Conservation (phyloP, 345 rosid species). For the Kandelia obovata region DNA sequence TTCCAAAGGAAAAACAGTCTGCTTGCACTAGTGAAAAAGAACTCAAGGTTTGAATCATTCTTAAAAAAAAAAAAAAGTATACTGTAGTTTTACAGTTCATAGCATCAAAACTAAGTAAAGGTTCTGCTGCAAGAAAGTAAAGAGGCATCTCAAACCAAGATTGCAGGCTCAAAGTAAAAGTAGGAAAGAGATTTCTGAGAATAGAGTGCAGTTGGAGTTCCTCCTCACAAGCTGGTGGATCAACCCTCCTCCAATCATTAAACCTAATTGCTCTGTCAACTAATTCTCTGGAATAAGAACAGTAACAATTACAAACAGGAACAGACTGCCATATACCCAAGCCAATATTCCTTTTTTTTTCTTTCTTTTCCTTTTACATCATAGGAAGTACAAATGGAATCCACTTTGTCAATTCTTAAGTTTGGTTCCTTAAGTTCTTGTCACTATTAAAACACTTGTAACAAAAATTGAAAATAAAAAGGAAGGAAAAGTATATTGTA, state of each 20-base stretch:
- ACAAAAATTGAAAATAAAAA: too few relatives aligned
- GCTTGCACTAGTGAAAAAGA: not conserved
- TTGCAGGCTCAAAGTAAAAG: not conserved
- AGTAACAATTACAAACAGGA: not conserved
- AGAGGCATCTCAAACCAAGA: not conserved
- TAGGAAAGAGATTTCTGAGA: constrained; percentile 35
- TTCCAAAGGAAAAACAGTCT: not conserved
- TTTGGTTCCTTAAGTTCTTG: too few relatives aligned
- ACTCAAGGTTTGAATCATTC: not conserved
- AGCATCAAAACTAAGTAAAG: not conserved
- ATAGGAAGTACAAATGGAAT: too few relatives aligned
- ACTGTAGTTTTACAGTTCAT: not conserved
- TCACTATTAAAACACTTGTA: too few relatives aligned
- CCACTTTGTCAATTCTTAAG: too few relatives aligned
- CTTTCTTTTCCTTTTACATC: too few relatives aligned
- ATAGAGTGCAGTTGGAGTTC: constrained; percentile 59
- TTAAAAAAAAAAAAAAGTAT: not conserved
- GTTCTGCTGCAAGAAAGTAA: not conserved
- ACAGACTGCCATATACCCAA: not conserved
- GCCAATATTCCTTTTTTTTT: too few relatives aligned
- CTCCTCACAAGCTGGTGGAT: constrained; percentile 85
- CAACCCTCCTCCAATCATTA: constrained; percentile 84
- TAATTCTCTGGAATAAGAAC: constrained; percentile 27
- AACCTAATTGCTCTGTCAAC: constrained; percentile 33
- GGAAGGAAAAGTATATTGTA: too few relatives aligned